These are phyloP conservation scores for Pulveroboletus ravenelii DNA, from an alignment of 768 basidiomycete species.

Conservation along the genomic window DNA sequence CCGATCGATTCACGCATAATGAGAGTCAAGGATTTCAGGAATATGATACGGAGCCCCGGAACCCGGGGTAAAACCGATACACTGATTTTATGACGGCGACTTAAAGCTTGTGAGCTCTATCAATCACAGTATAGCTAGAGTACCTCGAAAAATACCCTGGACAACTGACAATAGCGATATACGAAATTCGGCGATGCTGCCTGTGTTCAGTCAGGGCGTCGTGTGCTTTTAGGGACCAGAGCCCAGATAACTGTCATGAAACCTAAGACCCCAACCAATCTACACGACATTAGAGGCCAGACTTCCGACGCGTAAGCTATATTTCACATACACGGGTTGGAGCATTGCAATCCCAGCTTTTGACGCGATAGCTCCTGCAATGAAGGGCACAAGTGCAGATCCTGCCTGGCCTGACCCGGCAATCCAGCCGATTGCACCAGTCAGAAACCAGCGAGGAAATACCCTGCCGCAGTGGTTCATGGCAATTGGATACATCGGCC, in stretches of 20 bases:
- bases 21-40: not conserved
- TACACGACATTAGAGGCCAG: not conserved
- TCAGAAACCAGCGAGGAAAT: constrained; percentile 33
- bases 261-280: constrained; percentile 34
- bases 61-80: not conserved
- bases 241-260: constrained; percentile 38
- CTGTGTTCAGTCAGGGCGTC: constrained; percentile 2
- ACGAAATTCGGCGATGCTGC: not conserved
- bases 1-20: not conserved
- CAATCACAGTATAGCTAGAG: not conserved
- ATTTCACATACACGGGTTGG: constrained; percentile 43
- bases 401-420: constrained; percentile 49
- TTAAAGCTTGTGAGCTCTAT: not conserved
- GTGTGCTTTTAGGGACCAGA: constrained; percentile 29
- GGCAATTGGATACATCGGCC: constrained; percentile 66
- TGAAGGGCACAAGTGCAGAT: constrained; percentile 47
- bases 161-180: not conserved
- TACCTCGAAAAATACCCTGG: not conserved
- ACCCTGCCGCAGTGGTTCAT: constrained; percentile 33
- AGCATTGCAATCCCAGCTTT: constrained; percentile 40
- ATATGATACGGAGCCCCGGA: not conserved
- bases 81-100: not conserved
- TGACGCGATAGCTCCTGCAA: constrained; percentile 42
- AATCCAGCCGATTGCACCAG: constrained; percentile 46
- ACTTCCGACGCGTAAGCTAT: not conserved